Conservation (phyloP, 768 basidiomycete species). For the Xerocomellus amylosporus region DNA sequence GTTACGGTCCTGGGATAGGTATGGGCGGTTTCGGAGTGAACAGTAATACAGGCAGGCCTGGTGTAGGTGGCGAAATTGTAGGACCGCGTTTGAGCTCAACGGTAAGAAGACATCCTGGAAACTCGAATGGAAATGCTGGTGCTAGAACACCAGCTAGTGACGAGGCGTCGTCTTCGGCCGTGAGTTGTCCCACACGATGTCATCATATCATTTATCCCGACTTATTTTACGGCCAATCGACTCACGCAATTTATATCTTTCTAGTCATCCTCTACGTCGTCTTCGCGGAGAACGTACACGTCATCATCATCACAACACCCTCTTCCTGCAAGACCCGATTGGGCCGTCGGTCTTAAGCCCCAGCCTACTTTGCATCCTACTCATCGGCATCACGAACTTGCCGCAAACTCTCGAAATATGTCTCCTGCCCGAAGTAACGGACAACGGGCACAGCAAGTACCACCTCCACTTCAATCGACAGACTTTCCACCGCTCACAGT, state of each 20-base stretch:
- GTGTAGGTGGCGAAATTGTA: constrained; percentile 44
- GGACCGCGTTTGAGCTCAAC: constrained; percentile 61
- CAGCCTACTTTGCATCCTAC: constrained; percentile 62
- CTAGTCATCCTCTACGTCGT: constrained; percentile 76
- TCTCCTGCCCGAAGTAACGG: constrained; percentile 38
- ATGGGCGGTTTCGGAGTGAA: constrained; percentile 42
- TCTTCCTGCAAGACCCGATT: constrained; percentile 79
- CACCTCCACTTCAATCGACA: constrained; percentile 49
- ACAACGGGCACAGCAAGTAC: constrained; percentile 34
- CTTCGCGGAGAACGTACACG: constrained; percentile 73
- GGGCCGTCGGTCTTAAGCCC: constrained; percentile 83
- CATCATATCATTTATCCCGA: background rate
- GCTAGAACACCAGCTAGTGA: constrained; percentile 64
- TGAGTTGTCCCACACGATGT: constrained; percentile 41
- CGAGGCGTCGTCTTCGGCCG: constrained; percentile 73
- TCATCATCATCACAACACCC: constrained; percentile 76
- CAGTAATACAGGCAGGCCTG: constrained; percentile 22
- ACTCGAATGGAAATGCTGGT: constrained; percentile 50
- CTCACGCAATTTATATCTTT: constrained; percentile 18
- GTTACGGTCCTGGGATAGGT: constrained; percentile 62
- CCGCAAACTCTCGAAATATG: constrained; percentile 37
- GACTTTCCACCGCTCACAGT: constrained; percentile 71
- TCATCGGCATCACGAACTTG: constrained; percentile 54
- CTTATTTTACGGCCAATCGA: background rate
- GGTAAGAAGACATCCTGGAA: constrained; percentile 48